Conservation (phyloP, 768 basidiomycete genomes). For the Leccinellum rugosiceps region DNA sequence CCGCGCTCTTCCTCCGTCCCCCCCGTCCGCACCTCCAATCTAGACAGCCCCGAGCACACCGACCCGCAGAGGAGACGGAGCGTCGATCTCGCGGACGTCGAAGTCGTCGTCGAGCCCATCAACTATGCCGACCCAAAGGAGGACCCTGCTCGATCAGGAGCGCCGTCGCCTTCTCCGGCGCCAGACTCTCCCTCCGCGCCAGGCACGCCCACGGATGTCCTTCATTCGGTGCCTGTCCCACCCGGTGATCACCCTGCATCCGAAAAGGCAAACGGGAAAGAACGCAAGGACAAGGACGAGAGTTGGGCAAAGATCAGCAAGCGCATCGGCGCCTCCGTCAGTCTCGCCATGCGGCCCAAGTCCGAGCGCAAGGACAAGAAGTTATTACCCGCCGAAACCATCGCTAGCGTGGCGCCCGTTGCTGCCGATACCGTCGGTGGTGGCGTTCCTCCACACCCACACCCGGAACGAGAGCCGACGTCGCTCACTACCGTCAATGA, state of each 20-base stretch:
- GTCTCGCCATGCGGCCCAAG: slow-evolving; percentile 35
- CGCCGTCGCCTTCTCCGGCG: background rate
- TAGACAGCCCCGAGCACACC: slow-evolving; percentile 29
- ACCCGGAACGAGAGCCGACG: slow-evolving; percentile 17
- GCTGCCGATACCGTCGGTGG: slow-evolving; percentile 7
- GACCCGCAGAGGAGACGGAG: slow-evolving; percentile 31
- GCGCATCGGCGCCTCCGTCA: slow-evolving; percentile 59
- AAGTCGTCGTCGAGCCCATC: slow-evolving; percentile 21
- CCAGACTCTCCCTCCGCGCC: slow-evolving; percentile 11
- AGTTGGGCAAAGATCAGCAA: slow-evolving; percentile 65
- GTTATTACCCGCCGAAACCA: background rate
- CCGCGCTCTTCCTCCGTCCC: slow-evolving; percentile 62
- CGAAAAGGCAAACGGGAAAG: slow-evolving; percentile 34
- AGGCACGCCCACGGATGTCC: slow-evolving; percentile 13
- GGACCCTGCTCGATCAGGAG: background rate
- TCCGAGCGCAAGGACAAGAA: slow-evolving; percentile 38
- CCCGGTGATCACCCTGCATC: slow-evolving; percentile 34
- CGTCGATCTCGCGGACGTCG: slow-evolving; percentile 34
- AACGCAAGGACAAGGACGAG: slow-evolving; percentile 39
- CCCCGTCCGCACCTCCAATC: slow-evolving; percentile 28
- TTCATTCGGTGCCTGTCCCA: slow-evolving; percentile 3
- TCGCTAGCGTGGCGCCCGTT: slow-evolving; percentile 5
- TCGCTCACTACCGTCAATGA: slow-evolving; percentile 28
- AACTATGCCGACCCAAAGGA: slow-evolving; percentile 2
- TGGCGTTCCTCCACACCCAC: background rate